phyloP scores from a whole-genome alignment of 345 rosid genomes.

The Citrus australasica region DNA sequence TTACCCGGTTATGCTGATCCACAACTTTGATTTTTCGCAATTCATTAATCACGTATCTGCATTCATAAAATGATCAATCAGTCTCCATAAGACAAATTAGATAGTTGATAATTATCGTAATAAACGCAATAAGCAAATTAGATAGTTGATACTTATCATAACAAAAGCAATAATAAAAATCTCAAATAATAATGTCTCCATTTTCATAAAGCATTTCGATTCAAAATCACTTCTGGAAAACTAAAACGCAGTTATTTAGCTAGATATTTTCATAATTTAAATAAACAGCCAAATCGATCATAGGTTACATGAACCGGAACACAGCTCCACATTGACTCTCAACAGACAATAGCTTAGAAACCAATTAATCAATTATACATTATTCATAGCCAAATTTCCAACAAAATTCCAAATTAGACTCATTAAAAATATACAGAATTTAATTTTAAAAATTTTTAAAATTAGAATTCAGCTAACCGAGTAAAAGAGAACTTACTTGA shows the following conservation, averaged over 20 bases:
- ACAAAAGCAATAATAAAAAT: background rate
- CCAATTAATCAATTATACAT: background rate
- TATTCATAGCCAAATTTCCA: background rate
- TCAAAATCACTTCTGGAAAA: background rate
- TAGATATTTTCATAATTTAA: background rate
- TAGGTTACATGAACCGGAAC: background rate
- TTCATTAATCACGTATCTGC: constrained; percentile 43
- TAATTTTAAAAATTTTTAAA: background rate
- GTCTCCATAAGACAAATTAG: background rate
- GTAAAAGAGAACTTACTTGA: constrained; percentile 32
- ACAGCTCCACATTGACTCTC: background rate
- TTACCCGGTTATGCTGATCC: constrained; percentile 43
- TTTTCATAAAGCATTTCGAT: background rate
- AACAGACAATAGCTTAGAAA: background rate
- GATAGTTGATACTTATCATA: background rate
- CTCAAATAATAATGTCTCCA: background rate
- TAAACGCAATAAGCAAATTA: background rate
- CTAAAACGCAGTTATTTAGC: background rate
- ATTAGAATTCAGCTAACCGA: background rate
- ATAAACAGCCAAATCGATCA: background rate
- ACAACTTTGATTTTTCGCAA: constrained; percentile 46
- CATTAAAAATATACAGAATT: background rate
- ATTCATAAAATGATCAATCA: constrained; percentile 5
- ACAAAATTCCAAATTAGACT: background rate
- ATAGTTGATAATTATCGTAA: background rate